A percentile compares a stretch with the other conserved stretches of the same genome.
phyloP scores from a whole-genome alignment of 768 basidiomycete genomes.

The Phaffia australis region DNA sequence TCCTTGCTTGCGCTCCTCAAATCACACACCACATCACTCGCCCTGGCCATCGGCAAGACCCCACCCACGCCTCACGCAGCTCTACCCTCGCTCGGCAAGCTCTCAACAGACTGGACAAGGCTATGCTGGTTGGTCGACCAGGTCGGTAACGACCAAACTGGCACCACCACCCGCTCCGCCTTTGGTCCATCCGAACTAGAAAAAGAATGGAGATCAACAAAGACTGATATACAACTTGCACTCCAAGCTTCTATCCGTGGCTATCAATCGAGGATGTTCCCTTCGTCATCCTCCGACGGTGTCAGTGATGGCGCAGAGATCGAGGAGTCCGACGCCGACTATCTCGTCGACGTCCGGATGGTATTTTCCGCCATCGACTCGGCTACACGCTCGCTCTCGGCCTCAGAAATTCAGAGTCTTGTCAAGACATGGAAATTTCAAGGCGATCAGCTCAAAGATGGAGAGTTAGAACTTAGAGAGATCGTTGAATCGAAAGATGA shows the following conservation, averaged over 20 bases:
- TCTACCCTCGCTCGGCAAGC: slow-evolving; percentile 15
- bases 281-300: background rate
- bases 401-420: background rate
- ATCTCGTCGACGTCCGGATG: background rate
- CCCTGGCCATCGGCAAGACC: slow-evolving; percentile 18
- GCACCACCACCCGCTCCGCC: too few relatives aligned
- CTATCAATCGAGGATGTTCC: slow-evolving; percentile 3
- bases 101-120: slow-evolving; percentile 1
- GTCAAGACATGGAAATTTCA: background rate
- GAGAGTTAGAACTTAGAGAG: slow-evolving; percentile 16
- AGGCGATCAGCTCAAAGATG: slow-evolving; percentile 11
- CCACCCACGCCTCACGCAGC: slow-evolving; percentile 20
- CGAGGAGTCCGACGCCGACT: background rate
- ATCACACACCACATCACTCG: slow-evolving; percentile 15
- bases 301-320: background rate
- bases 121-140: background rate
- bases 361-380: slow-evolving; percentile 4
- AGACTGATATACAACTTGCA: background rate
- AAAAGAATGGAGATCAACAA: background rate
- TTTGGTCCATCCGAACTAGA: background rate
- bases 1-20: slow-evolving; percentile 22
- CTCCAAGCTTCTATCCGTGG: background rate
- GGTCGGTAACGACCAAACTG: slow-evolving; percentile 3
- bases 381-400: background rate
- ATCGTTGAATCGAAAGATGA: slow-evolving; percentile 10